Base-by-base conservation (phyloP, 805 yeast species). In the Saccharomycopsis malanga region DNA sequence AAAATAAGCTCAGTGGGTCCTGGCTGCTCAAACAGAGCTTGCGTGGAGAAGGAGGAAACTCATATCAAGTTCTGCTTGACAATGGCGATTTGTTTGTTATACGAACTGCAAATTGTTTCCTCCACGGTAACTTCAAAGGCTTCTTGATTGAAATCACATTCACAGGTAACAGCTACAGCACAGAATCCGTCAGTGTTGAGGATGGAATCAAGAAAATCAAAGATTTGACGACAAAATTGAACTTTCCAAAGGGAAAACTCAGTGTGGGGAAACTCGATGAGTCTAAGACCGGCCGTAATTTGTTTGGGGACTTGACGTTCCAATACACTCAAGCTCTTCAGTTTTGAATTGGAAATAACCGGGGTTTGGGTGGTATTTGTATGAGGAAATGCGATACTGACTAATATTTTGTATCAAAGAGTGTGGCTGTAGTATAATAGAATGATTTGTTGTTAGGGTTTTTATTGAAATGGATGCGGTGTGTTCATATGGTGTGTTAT, bases 51-150 rank as follows among this genome's bases (percentile, higher is more conserved):
- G 82, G 83, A 7, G 95, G 95, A 0, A 72, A 73, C 45, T 74
- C 76, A 4, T 85, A 81, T 57, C 74, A 75, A 51, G 57, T 83
- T 2, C 73, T 70, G 29, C 60, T 62, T 23, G 43, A 43, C n/a
- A 40, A 27, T 2, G 43, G 35, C 3, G 45, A 49, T 7, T 21
- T 30, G 1, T 52, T 80, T 55, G 64, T 67, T 6, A 65, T 86
- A 2, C 66, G 87, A 34, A 74, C 88, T 0, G 80, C 85, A 37
- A 86, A 85, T 58, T 77, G 85, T 34, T 78, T 80, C 42, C 68
- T 84, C 12, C 88, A 83, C 58, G 94, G 95, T 1, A 70, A 70
- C 17, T 85, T 83, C 67, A 75, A 81, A 51, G 88, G 88, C 0
- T 70, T 85, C 32, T 59, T 85, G 32, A 72, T 85, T 23, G 83